These are phyloP conservation scores for Metarhizium humberi DNA, from an alignment of 2,329 filamentous ascomycete genomes.

Conservation along the genomic window DNA sequence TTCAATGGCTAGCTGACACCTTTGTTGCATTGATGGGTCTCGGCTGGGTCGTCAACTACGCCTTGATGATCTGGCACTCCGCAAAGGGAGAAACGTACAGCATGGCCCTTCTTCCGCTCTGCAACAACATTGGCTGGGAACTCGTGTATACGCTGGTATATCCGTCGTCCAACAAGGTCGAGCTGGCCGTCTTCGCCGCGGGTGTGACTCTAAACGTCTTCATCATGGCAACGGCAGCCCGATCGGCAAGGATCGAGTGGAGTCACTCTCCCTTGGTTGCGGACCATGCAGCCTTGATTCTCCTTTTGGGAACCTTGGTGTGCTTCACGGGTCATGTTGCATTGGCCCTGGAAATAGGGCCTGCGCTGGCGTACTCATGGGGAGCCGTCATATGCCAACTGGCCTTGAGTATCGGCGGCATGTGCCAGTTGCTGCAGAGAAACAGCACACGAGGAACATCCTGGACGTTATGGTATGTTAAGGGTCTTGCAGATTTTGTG, in stretches of 20 bases:
- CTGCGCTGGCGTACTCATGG: conserved; percentile 9
- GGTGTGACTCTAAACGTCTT: conserved; percentile 7
- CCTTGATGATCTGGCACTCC: conserved; percentile 8
- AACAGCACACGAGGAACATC: conserved; percentile 8
- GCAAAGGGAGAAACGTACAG: conserved; percentile 6
- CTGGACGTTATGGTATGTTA: conserved; percentile 6
- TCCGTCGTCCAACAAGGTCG: conserved; percentile 8
- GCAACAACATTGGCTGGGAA: conserved; percentile 11
- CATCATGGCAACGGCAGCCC: conserved; percentile 8
- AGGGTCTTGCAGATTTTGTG: neutral
- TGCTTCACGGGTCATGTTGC: conserved; percentile 10
- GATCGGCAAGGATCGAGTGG: conserved; percentile 7
- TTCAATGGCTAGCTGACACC: conserved; percentile 9
- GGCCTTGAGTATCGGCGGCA: conserved; percentile 6
- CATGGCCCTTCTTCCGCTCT: conserved; percentile 10
- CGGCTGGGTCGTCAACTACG: conserved; percentile 10
- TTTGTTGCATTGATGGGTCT: conserved; percentile 7
- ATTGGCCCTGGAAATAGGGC: conserved; percentile 9
- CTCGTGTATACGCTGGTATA: conserved; percentile 7
- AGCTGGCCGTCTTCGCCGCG: conserved; percentile 6
- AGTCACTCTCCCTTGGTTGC: conserved; percentile 8
- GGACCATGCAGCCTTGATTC: conserved; percentile 4
- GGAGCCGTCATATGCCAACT: conserved; percentile 10
- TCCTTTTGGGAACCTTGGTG: conserved; percentile 3
- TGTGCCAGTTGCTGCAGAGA: conserved; percentile 8